phyloP scores from a whole-genome alignment of 2,329 filamentous ascomycete species.

The Chalaropsis ovoidea region DNA sequence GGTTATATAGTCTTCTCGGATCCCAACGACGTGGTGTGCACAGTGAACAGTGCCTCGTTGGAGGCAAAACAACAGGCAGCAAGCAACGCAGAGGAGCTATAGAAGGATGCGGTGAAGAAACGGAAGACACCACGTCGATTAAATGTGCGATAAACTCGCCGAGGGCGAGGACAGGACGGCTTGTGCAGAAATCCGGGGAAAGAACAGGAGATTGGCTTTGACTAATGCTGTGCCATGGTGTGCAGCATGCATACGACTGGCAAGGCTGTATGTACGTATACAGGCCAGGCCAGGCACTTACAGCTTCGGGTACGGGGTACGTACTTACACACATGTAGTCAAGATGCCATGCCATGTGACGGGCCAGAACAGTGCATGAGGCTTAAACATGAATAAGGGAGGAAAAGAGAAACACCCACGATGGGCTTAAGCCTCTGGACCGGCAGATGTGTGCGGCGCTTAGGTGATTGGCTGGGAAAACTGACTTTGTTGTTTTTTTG shows the following conservation, averaged over 20 bases:
- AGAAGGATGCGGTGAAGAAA: neutral
- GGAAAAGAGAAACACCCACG: neutral
- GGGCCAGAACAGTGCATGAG: neutral
- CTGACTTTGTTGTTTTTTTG: neutral
- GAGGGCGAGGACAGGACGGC: neutral
- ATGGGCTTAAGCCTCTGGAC: neutral
- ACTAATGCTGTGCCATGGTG: neutral
- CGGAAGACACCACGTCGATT: neutral
- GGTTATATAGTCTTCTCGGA: neutral
- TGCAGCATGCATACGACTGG: neutral
- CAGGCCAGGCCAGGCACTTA: too few relatives aligned
- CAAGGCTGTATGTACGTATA: neutral
- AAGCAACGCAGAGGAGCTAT: neutral
- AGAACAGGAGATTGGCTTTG: neutral
- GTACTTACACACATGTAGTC: neutral
- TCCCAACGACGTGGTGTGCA: neutral
- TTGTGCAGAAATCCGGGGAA: slow-evolving; percentile 12
- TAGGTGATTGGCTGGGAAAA: neutral
- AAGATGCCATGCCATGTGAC: neutral
- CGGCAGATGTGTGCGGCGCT: neutral
- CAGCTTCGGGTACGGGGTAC: neutral
- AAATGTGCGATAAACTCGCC: neutral
- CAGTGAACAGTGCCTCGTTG: neutral
- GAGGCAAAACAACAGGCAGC: neutral
- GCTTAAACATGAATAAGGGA: neutral